Percentiles rank a stretch among this genome's conserved stretches.
phyloP scores from a whole-genome alignment of 1,284 basidiomycete species.

The Irpex lacteus region DNA sequence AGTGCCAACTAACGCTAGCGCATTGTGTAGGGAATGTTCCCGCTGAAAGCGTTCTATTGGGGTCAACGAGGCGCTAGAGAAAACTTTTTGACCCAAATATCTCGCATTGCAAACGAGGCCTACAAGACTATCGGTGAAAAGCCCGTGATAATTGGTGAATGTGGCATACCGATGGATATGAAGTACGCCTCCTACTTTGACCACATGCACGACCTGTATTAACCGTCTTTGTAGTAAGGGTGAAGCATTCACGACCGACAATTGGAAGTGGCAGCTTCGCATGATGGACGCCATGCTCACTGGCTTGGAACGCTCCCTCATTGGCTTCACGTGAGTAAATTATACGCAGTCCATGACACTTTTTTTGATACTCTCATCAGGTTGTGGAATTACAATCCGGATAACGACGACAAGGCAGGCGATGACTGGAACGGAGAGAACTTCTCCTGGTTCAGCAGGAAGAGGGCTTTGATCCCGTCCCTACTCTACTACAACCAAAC shows the following conservation, averaged over 20 bases:
- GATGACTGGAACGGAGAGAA: constrained; percentile 97
- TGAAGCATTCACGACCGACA: constrained; percentile 67
- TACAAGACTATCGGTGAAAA: constrained; percentile 70
- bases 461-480: constrained; percentile 50
- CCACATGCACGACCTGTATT: neutral
- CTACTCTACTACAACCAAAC: constrained; percentile 54
- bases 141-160: constrained; percentile 87
- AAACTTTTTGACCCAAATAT: constrained; percentile 82
- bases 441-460: constrained; percentile 87
- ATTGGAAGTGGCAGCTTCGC: constrained; percentile 77
- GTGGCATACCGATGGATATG: constrained; percentile 92
- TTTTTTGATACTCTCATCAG: constrained; percentile 35
- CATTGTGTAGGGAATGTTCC: constrained; percentile 74
- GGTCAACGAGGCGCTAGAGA: constrained; percentile 76
- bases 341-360: neutral
- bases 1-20: neutral
- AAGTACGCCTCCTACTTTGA: constrained; percentile 53
- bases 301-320: constrained; percentile 67
- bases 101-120: constrained; percentile 71
- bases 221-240: constrained; percentile 46
- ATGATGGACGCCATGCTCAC: constrained; percentile 92
- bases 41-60: constrained; percentile 80
- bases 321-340: constrained; percentile 76
- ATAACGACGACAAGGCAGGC: constrained; percentile 76
- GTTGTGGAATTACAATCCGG: constrained; percentile 94